Evolutionary conservation across 2,329 filamentous ascomycete genomes (phyloP), one percentile per base, ranked within the genome.

Genomic region (Clarireedia homoeocarpa): DNA sequence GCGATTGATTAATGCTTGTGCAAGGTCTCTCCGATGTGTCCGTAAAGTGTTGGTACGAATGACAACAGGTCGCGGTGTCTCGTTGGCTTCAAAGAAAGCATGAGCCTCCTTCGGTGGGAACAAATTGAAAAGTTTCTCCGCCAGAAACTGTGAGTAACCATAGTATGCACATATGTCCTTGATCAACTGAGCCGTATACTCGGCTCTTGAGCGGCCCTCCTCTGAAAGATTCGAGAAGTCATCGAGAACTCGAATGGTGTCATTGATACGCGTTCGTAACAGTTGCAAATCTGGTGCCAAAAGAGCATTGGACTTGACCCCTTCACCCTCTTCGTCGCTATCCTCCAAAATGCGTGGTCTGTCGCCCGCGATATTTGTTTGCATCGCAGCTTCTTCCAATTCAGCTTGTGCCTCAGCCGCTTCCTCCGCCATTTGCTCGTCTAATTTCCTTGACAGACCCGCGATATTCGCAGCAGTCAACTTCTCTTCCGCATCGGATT

Each of bases 31-130:
- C 52, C 83, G 78, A 69, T 85, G 81, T 39, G 83, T 86, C 42
- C 90, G 87, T 58, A 99, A 82, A 7, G 92, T 99, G 74, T 99
- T 99, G 61, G 94, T 97, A 68, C 94, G 86, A 70, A 99, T 95
- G 62, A 99, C 94, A 57, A 99, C 85, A 4, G 94, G 94, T 51
- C 94, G 84, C 14, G 91, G 84, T 27, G 89, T 91, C 75, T 99
- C 94, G 83, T 99, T 99, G 66, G 92, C 92, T 75, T 99, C 94
- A 75, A 99, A 97, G 74, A 99, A 99, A 54, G 91, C 91, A 65
- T 97, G 95, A 0, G 94, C 94, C 75, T 99, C 94, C 65, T 87
- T 85, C 0, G 94, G 89, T 1, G 91, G 84, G 74, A 99, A 97
- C 6, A 99, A 83, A 68, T 87, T 86, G 75, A 91, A 91, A 15